phyloP scores from a whole-genome alignment of 345 rosid genomes.

The Citrus mangshanensis region DNA sequence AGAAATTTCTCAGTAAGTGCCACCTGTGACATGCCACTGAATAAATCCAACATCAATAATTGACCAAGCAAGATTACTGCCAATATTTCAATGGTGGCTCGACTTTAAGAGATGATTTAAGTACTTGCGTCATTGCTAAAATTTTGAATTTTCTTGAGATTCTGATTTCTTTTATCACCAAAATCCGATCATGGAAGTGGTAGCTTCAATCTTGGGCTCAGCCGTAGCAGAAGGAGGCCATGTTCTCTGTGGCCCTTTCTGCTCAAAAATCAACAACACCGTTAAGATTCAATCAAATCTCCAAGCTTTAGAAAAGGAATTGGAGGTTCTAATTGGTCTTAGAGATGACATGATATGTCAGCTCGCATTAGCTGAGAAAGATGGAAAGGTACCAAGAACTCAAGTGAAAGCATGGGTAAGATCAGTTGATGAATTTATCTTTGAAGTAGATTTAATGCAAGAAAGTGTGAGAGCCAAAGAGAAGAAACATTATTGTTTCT shows the following conservation, averaged over 20 bases:
- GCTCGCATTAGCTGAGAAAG: constrained; percentile 21
- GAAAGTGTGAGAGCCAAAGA: not conserved
- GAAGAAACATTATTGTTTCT: constrained; percentile 1
- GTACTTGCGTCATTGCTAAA: too few relatives aligned
- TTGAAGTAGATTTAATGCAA: not conserved
- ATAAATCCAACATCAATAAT: too few relatives aligned
- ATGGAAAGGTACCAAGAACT: constrained; percentile 14
- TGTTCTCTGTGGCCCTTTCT: constrained; percentile 23
- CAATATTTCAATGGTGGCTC: too few relatives aligned
- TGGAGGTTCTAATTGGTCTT: constrained; percentile 8
- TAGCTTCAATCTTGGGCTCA: constrained; percentile 20
- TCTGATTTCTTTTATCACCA: not conserved
- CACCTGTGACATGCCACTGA: too few relatives aligned
- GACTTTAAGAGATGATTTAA: too few relatives aligned
- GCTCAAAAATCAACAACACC: constrained; percentile 6
- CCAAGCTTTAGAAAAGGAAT: constrained; percentile 14
- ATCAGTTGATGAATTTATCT: not conserved
- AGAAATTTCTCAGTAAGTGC: too few relatives aligned
- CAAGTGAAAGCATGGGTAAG: constrained; percentile 20
- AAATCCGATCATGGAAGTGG: constrained; percentile 21
- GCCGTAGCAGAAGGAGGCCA: constrained; percentile 20
- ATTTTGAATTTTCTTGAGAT: too few relatives aligned
- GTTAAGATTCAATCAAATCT: constrained; percentile 29
- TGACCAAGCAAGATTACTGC: too few relatives aligned
- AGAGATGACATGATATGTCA: constrained; percentile 13